A percentile compares a stretch with the other conserved stretches of the same genome.
Conservation (phyloP, 305 asterid species). For the Ilex paraguariensis region DNA sequence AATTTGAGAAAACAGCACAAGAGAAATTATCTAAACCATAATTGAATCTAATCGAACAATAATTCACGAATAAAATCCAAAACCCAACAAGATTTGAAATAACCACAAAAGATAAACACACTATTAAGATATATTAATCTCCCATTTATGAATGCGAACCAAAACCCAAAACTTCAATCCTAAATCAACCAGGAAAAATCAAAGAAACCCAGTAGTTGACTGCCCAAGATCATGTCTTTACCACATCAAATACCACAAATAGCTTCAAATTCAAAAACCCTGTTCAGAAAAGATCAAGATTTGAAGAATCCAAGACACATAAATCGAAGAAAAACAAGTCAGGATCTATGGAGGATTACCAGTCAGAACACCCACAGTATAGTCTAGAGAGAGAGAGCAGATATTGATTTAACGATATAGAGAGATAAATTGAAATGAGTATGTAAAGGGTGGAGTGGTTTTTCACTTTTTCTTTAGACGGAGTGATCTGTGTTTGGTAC, state of each 20-base stretch:
- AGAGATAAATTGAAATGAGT: too few species aligned
- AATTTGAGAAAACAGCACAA: slow-evolving; percentile 1
- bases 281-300: slow-evolving; percentile 29
- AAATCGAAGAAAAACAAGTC: slow-evolving; percentile 7
- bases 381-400: slow-evolving; percentile 33
- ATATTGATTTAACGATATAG: too few species aligned
- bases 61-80: slow-evolving; percentile 4
- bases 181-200: slow-evolving; percentile 23
- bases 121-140: slow-evolving; percentile 6
- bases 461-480: too few species aligned
- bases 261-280: background rate
- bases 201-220: slow-evolving; percentile 23
- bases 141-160: slow-evolving; percentile 25
- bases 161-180: slow-evolving; percentile 26
- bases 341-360: slow-evolving; percentile 34
- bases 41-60: background rate
- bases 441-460: too few species aligned
- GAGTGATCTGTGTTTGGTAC: too few species aligned
- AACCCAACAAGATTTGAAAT: slow-evolving; percentile 7
- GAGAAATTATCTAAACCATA: slow-evolving; percentile 6
- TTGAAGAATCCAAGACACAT: slow-evolving; percentile 14
- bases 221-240: slow-evolving; percentile 33
- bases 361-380: slow-evolving; percentile 29
- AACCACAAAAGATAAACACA: slow-evolving; percentile 1
- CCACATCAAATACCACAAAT: background rate